Conservation (phyloP, 1,139 yeast species). For the Pichia sp. region DNA sequence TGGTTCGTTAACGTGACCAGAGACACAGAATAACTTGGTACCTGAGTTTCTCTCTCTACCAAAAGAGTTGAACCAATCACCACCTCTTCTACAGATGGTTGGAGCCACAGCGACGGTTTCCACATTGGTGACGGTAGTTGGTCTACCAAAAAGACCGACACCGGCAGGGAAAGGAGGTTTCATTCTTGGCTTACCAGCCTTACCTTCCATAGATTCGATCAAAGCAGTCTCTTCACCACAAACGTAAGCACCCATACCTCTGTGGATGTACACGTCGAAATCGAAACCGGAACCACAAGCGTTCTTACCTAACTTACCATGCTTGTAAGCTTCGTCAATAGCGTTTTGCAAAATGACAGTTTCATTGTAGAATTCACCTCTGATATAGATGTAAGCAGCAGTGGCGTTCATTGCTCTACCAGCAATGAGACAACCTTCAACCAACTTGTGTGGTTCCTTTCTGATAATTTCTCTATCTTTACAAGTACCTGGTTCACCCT, state of each 20-base stretch:
- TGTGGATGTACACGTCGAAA: conserved; percentile 74
- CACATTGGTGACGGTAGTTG: conserved; percentile 82
- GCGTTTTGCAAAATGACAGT: conserved; percentile 66
- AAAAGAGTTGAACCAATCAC: conserved; percentile 74
- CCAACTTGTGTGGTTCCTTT: conserved; percentile 84
- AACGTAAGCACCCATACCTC: conserved; percentile 89
- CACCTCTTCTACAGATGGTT: conserved; percentile 81
- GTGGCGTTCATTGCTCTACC: conserved; percentile 92
- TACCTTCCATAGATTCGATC: conserved; percentile 83
- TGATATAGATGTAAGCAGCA: conserved; percentile 82
- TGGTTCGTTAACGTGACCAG: conserved; percentile 87
- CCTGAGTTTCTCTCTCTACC: conserved; percentile 84
- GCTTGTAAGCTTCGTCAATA: conserved; percentile 77
- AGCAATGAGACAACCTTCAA: conserved; percentile 80
- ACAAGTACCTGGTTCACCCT: conserved; percentile 92
- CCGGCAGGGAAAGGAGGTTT: conserved; percentile 96
- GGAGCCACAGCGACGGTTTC: conserved; percentile 89
- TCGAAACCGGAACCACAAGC: conserved; percentile 84
- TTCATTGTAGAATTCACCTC: conserved; percentile 85
- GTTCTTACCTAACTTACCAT: conserved; percentile 71
- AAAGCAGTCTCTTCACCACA: conserved; percentile 91
- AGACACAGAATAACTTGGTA: conserved; percentile 74
- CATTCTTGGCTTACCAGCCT: conserved; percentile 87
- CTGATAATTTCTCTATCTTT: conserved; percentile 85
- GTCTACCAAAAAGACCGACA: conserved; percentile 85